phyloP scores from a whole-genome alignment of 345 rosid species.

The Camelina laxa region DNA sequence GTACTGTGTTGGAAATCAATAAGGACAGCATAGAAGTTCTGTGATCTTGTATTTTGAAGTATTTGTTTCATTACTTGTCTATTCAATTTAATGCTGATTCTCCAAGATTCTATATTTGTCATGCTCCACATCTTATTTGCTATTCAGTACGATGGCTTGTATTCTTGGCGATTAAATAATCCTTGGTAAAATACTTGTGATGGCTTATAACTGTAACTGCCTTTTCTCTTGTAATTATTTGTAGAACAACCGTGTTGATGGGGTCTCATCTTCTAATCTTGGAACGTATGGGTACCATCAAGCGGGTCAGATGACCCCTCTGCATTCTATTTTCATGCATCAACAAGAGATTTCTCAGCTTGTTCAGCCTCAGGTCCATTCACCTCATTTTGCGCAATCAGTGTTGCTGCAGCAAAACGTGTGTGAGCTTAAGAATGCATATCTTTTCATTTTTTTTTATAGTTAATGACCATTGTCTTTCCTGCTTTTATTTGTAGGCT shows the following conservation, averaged over 20 bases:
- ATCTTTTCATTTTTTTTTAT: slow-evolving; percentile 1
- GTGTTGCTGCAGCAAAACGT: slow-evolving; percentile 71
- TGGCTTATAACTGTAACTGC: neutral
- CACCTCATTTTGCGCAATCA: slow-evolving; percentile 61
- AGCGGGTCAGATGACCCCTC: slow-evolving; percentile 73
- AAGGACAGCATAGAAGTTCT: neutral
- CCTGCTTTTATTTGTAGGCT: slow-evolving; percentile 49
- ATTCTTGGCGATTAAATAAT: neutral
- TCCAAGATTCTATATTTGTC: neutral
- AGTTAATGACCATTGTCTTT: slow-evolving; percentile 21
- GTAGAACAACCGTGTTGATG: slow-evolving; percentile 59
- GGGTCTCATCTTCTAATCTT: slow-evolving; percentile 60
- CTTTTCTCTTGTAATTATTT: slow-evolving; percentile 14
- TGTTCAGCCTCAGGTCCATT: slow-evolving; percentile 64
- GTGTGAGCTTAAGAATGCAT: slow-evolving; percentile 42
- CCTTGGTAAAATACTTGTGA: slow-evolving; percentile 11
- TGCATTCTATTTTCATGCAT: slow-evolving; percentile 80
- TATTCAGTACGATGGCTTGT: slow-evolving; percentile 14
- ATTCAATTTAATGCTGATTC: neutral
- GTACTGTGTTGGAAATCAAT: neutral
- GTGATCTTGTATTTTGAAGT: neutral
- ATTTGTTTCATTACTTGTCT: neutral
- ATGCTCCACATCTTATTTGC: neutral
- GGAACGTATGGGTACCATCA: slow-evolving; percentile 74
- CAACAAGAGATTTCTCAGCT: slow-evolving; percentile 75